These are phyloP conservation scores for Naumovozyma castellii DNA, from an alignment of 805 yeast species.

Conservation along the genomic window DNA sequence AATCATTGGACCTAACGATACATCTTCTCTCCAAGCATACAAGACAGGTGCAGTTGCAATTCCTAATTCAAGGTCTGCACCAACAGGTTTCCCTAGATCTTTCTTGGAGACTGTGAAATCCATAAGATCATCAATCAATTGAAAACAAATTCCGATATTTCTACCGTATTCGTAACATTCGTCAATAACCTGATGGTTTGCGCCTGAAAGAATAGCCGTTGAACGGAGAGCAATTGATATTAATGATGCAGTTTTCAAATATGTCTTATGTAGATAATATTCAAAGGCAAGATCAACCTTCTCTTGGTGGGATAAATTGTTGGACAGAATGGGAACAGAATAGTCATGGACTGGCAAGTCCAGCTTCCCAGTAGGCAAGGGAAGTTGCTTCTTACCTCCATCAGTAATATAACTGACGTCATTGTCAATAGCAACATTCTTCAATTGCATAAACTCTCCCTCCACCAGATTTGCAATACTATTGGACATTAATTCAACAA, in stretches of 20 bases:
- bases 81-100: slow-evolving; percentile 88
- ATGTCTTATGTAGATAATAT: slow-evolving; percentile 90
- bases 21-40: slow-evolving; percentile 86
- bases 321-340: slow-evolving; percentile 16
- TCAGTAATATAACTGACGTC: slow-evolving; percentile 30
- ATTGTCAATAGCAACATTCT: slow-evolving; percentile 70
- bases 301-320: slow-evolving; percentile 44
- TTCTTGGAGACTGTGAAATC: slow-evolving; percentile 86
- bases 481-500: slow-evolving; percentile 87
- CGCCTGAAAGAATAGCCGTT: slow-evolving; percentile 86
- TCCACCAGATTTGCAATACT: slow-evolving; percentile 95
- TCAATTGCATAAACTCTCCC: slow-evolving; percentile 98
- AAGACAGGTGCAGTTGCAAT: slow-evolving; percentile 94
- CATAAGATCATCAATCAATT: slow-evolving; percentile 89
- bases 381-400: slow-evolving; percentile 7
- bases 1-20: slow-evolving; percentile 75
- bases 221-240: slow-evolving; percentile 91
- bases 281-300: slow-evolving; percentile 86
- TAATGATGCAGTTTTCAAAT: slow-evolving; percentile 86
- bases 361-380: slow-evolving; percentile 3
- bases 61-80: slow-evolving; percentile 88
- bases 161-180: slow-evolving; percentile 86
- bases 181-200: slow-evolving; percentile 65
- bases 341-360: slow-evolving; percentile 24
- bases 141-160: slow-evolving; percentile 90